Percentiles rank a stretch among this genome's conserved stretches.
Evolutionary conservation across 257 asterid species (phyloP).

Genomic region (Buddleja alternifolia): DNA sequence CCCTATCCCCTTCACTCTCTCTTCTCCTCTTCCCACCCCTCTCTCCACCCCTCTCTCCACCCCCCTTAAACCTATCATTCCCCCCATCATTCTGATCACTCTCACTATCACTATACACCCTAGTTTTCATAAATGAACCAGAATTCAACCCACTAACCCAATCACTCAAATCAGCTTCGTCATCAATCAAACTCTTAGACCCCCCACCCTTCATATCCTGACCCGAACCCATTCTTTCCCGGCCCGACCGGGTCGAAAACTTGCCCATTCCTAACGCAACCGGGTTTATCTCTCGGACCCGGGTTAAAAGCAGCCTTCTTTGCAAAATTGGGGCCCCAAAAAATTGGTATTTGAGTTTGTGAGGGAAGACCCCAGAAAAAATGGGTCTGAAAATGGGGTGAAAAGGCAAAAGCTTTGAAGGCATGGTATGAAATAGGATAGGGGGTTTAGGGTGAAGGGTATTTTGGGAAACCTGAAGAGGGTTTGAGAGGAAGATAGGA

Average conservation of each 20-base stretch:
- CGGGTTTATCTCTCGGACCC: conserved; percentile 6
- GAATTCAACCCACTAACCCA: conserved; percentile 91
- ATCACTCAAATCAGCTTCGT: conserved; percentile 89
- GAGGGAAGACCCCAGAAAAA: conserved; percentile 63
- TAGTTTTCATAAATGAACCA: conserved; percentile 52
- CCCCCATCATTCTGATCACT: conserved; percentile 40
- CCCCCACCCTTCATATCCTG: conserved; percentile 39
- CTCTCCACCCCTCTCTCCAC: conserved; percentile 46
- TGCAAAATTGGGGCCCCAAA: conserved; percentile 38
- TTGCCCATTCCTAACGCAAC: conserved; percentile 33
- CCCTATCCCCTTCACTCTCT: conserved; percentile 34
- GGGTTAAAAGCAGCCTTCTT: conserved; percentile 34
- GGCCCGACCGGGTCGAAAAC: conserved; percentile 46
- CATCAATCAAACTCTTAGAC: conserved; percentile 86
- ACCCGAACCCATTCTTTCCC: conserved; percentile 43
- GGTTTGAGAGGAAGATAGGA: conserved; percentile 22
- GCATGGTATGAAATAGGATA: conserved; percentile 46
- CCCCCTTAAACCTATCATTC: conserved; percentile 37
- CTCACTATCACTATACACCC: conserved; percentile 66
- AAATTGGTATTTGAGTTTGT: conserved; percentile 49
- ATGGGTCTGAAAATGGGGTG: conserved; percentile 53
- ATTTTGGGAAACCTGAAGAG: conserved; percentile 26
- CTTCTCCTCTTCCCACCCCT: conserved; percentile 56
- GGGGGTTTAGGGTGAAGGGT: conserved; percentile 17
- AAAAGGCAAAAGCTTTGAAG: conserved; percentile 51